Percentiles rank a stretch among this genome's conserved stretches.
phyloP scores from a whole-genome alignment of 2,329 filamentous ascomycete species.

The Fusarium metavorans region DNA sequence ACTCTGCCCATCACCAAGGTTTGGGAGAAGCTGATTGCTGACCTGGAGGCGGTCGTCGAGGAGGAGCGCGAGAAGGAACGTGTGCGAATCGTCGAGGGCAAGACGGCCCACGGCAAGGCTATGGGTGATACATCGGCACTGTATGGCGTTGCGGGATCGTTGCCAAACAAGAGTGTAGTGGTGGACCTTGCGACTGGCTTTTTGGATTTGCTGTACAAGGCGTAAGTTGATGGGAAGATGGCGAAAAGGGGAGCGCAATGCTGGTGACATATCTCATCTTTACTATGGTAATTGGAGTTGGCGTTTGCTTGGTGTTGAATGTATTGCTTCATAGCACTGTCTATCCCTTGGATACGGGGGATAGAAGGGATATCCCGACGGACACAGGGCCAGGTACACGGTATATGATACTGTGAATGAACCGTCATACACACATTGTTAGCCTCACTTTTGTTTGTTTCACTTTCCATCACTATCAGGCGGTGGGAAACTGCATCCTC shows the following conservation, averaged over 20 bases:
- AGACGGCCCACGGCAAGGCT: constrained; percentile 72
- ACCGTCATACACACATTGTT: neutral
- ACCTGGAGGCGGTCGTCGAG: constrained; percentile 75
- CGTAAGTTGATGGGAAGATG: constrained; percentile 56
- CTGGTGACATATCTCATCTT: constrained; percentile 10
- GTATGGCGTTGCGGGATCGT: constrained; percentile 93
- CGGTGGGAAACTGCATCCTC: neutral
- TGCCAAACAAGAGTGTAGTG: constrained; percentile 96
- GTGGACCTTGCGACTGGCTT: constrained; percentile 91
- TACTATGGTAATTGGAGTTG: constrained; percentile 24
- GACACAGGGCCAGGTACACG: neutral
- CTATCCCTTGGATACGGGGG: neutral
- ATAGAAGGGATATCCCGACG: neutral
- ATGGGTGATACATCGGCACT: constrained; percentile 86
- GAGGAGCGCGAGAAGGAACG: constrained; percentile 85
- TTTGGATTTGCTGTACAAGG: constrained; percentile 92
- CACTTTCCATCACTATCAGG: neutral
- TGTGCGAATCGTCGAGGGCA: constrained; percentile 76
- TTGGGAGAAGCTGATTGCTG: constrained; percentile 81
- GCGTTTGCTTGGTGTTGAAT: constrained; percentile 10
- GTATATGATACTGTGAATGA: neutral
- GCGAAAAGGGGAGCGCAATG: constrained; percentile 3
- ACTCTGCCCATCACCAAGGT: constrained; percentile 87
- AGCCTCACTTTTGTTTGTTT: neutral
- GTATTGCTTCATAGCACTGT: neutral